phyloP scores from a whole-genome alignment of 139 green algal species.

The Haematococcus sp. region DNA sequence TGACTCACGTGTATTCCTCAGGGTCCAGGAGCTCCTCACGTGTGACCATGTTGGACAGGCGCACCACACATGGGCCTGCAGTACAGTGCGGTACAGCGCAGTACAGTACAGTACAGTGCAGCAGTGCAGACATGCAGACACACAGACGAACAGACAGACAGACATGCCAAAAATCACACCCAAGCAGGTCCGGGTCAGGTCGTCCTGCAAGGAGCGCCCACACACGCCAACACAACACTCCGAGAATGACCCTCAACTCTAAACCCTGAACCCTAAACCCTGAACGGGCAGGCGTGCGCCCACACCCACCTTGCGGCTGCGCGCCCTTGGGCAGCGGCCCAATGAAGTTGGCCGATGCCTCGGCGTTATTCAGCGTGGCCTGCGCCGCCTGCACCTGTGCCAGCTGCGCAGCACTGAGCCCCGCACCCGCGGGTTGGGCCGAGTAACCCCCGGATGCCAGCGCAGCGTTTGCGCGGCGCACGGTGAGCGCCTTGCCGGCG shows the following conservation, averaged over 20 bases:
- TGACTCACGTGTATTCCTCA: conserved; percentile 48
- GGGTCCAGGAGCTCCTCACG: conserved; percentile 56
- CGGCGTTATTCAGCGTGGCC: not conserved
- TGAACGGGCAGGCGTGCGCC: not conserved
- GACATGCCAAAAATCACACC: too few relatives aligned
- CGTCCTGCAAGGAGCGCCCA: too few relatives aligned
- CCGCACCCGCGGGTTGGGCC: not conserved
- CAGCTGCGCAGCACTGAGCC: not conserved
- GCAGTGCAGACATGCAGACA: conserved; percentile 1
- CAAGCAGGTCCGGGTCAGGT: too few relatives aligned
- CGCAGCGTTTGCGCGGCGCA: conserved; percentile 26
- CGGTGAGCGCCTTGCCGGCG: conserved; percentile 24
- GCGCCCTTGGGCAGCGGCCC: not conserved
- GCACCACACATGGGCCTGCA: conserved; percentile 33
- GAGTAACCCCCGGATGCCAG: not conserved
- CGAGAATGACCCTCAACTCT: not conserved
- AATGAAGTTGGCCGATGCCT: not conserved
- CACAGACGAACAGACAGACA: too few relatives aligned
- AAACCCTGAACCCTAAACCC: not conserved
- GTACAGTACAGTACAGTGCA: not conserved
- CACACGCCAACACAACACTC: not conserved
- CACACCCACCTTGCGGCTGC: not conserved
- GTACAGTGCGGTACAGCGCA: too few relatives aligned
- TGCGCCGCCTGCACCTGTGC: conserved; percentile 2
- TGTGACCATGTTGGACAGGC: conserved; percentile 48